These are phyloP conservation scores for Leucogyrophana mollusca DNA, from an alignment of 768 basidiomycete species.

Conservation along the genomic window DNA sequence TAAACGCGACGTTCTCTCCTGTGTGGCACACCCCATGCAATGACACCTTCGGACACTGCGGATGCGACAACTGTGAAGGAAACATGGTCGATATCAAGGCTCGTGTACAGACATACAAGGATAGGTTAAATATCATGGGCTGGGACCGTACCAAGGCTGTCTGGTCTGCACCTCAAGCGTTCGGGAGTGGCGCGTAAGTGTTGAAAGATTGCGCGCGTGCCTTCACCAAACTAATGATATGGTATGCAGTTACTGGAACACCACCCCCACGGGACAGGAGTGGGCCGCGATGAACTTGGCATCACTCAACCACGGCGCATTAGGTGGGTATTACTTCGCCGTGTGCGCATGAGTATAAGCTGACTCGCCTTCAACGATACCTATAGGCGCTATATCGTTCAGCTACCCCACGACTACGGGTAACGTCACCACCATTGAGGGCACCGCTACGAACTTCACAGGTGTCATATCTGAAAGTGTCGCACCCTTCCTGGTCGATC, in stretches of 20 bases:
- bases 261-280: conserved; percentile 24
- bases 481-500: conserved; percentile 21
- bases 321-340: conserved; percentile 8
- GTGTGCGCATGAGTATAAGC: background rate
- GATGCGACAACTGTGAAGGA: conserved; percentile 68
- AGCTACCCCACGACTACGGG: conserved; percentile 23
- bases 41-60: conserved; percentile 67
- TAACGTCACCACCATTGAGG: conserved; percentile 21
- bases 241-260: conserved; percentile 25
- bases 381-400: conserved; percentile 26
- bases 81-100: conserved; percentile 60
- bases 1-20: conserved; percentile 61
- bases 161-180: conserved; percentile 79
- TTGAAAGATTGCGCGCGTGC: background rate
- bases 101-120: conserved; percentile 63
- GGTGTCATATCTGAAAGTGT: conserved; percentile 3
- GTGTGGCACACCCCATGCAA: conserved; percentile 64
- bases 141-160: conserved; percentile 66
- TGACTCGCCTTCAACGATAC: background rate
- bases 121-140: conserved; percentile 58
- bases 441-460: conserved; percentile 10
- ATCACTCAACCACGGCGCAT: conserved; percentile 26
- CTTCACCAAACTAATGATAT: background rate
- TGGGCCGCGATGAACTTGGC: conserved; percentile 23
- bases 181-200: conserved; percentile 50